Evolutionary conservation across 2,329 filamentous ascomycete species (phyloP).

Genomic region (Claviceps sp.): DNA sequence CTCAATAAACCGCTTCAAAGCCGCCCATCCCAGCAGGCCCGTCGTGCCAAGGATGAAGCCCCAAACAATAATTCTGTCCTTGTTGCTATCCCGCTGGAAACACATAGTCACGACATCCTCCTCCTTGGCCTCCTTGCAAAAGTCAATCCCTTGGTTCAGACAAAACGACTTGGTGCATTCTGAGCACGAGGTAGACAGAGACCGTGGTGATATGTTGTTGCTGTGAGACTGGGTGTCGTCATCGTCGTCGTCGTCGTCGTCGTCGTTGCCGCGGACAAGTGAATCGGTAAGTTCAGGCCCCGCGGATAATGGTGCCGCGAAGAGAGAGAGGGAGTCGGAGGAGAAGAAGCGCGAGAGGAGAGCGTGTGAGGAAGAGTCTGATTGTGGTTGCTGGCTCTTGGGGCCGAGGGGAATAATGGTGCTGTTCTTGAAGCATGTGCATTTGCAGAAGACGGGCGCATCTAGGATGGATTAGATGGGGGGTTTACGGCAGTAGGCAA

Average conservation of each 20-base stretch:
- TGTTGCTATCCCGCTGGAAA: conserved; percentile 54
- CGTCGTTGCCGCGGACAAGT: not conserved
- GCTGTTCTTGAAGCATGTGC: conserved; percentile 57
- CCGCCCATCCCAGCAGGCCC: conserved; percentile 48
- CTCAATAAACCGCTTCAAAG: conserved; percentile 34
- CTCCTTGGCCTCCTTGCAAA: conserved; percentile 49
- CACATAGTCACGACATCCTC: conserved; percentile 49
- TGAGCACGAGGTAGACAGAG: conserved; percentile 36
- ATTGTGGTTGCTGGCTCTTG: conserved; percentile 17
- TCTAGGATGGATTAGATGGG: conserved; percentile 24
- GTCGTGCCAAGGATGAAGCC: conserved; percentile 46
- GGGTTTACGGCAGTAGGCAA: not conserved
- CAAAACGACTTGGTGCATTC: conserved; percentile 55
- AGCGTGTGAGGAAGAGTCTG: conserved; percentile 10
- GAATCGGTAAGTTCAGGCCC: not conserved
- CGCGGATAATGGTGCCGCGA: conserved; percentile 9
- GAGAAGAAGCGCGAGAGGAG: conserved; percentile 10
- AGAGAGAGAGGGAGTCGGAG: conserved; percentile 8
- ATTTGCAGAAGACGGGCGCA: conserved; percentile 55
- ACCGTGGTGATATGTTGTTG: conserved; percentile 15
- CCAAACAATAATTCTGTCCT: conserved; percentile 55
- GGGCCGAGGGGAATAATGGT: conserved; percentile 51
- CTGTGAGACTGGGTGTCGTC: not conserved
- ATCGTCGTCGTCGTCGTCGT: no score
- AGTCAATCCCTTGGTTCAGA: conserved; percentile 43